Evolutionary conservation across 225 moss, liverwort and hornwort genomes (phyloP), one percentile per base, ranked within the genome.

Genomic region (Physcomitrium patens): DNA sequence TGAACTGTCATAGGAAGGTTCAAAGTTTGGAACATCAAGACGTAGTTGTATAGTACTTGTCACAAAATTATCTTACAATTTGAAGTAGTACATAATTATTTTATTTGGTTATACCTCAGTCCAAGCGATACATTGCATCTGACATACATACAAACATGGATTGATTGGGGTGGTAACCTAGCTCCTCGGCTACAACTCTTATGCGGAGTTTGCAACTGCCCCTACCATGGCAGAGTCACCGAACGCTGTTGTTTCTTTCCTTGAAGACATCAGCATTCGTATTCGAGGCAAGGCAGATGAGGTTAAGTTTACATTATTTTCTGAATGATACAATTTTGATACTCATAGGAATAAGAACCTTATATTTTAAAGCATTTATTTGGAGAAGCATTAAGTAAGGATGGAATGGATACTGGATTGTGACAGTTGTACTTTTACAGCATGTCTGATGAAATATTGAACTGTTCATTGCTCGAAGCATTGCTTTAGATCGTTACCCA

Each of bases 221-320:
- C 94, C 94, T 49, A 90, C 91, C 13, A 95, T 95, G 93, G 97
- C 97, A 62, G 89, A 90, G 82, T 93, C 94, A 70, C 94, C 97
- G 69, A 93, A 90, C 60, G 93, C 97, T 63, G 97, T 95, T 9
- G 73, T 91, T 44, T 86, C 91, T 10, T 95, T 99, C 70, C 72
- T 99, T 74, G 84, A 82, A 78, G 91, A 99, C 53, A 77, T 99
- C 60, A 93, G 93, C 80, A 79, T 82, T 68, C 89, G 81, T 64
- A 86, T 93, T 60, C 93, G 90, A 70, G 85, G 76, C 76, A 93
- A 90, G 85, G 97, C 95, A 61, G 95, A 99, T 77, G 89, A 93
- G 87, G 94, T 97, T 76, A 61, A 48, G 17, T 18, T 37, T 37
- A 37, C 31, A 37, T 37, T 37, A 37, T 37, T 37, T 37, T 37